Evolutionary conservation across 176 grass and related monocot species (phyloP).

Genomic region (Bromus sterilis): DNA sequence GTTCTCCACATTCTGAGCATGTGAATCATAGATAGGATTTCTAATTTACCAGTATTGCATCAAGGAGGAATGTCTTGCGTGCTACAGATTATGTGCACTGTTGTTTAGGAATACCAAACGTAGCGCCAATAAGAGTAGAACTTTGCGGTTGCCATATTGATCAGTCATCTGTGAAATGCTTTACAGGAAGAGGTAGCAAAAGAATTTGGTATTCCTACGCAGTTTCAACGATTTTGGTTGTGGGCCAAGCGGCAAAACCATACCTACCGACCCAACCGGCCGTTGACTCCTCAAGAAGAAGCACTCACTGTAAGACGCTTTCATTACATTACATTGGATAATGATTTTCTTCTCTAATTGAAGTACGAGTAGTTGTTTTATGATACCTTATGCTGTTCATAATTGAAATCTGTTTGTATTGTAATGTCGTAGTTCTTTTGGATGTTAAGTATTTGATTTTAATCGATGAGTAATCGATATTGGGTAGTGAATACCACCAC

Average conservation of each 20-base stretch:
- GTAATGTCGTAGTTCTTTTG: not conserved
- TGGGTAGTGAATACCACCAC: not conserved
- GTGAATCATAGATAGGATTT: conserved; percentile 13
- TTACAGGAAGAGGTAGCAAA: conserved; percentile 97
- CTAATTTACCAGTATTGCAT: not conserved
- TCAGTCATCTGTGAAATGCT: conserved; percentile 57
- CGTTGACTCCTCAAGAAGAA: conserved; percentile 76
- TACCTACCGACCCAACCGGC: conserved; percentile 90
- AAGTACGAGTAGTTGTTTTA: not conserved
- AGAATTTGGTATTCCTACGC: conserved; percentile 80
- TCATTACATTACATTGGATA: not conserved
- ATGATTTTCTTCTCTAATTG: conserved; percentile 5
- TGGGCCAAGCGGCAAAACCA: conserved; percentile 99
- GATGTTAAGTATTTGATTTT: not conserved
- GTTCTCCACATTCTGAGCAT: not conserved
- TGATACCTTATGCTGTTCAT: not conserved
- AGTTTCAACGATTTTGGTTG: conserved; percentile 93
- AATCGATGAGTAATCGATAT: not conserved
- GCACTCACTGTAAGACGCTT: conserved; percentile 76
- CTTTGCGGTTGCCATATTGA: conserved; percentile 13
- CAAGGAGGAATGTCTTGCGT: not conserved
- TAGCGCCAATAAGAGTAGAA: not conserved
- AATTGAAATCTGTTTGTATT: not conserved
- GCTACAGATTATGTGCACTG: not conserved
- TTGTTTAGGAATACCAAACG: not conserved